Evolutionary conservation across 192 early-diverging fungal genomes (phyloP), one percentile per base, ranked within the genome.

Genomic region (Coemansia sp.): DNA sequence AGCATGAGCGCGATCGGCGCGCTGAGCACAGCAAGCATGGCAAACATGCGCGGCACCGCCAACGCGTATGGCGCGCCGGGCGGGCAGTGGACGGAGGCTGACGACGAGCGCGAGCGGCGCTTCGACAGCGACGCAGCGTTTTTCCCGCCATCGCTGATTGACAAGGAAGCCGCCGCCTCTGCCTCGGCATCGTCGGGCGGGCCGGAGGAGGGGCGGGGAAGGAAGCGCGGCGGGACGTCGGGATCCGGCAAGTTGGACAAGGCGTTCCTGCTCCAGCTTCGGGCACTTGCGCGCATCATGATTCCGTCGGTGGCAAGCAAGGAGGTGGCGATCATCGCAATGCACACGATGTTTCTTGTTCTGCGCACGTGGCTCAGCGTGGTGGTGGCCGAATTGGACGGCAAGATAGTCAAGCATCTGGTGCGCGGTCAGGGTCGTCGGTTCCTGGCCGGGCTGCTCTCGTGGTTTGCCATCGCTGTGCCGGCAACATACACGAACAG

Each of bases 401-500:
- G 96, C 60, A 88, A 91, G 71, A 92, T 98, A 63, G 96, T 98
- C 73, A 91, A 91, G 84, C 90, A 98, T 69, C 83, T 98, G 87
- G 96, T 96, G 73, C 80, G 84, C 37, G 94, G 89, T 15, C 89
- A 98, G 75, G 88, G 88, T 4, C 87, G 87, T 67, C 86, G 85
- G 55, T 97, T 97, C 68, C 72, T 92, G 43, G 80, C 86, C 4
- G 90, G 91, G 37, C 71, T 97, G 19, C 84, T 85, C 16, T 94
- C 92, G 61, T 98, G 95, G 93, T 95, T 98, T 73, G 87, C 90
- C 19, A 94, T 98, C 71, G 94, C 96, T 13, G 79, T 98, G 7
- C 96, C 96, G 18, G 95, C 96, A 7, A 97, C 95, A 8, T 98
- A 96, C 76, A 98, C 96, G 45, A 98, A 98, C 80, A 93, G 90